Evolutionary conservation across 106 monocot species (phyloP), one percentile per base, ranked within the genome.

Genomic region (Dendrobium huoshanense): DNA sequence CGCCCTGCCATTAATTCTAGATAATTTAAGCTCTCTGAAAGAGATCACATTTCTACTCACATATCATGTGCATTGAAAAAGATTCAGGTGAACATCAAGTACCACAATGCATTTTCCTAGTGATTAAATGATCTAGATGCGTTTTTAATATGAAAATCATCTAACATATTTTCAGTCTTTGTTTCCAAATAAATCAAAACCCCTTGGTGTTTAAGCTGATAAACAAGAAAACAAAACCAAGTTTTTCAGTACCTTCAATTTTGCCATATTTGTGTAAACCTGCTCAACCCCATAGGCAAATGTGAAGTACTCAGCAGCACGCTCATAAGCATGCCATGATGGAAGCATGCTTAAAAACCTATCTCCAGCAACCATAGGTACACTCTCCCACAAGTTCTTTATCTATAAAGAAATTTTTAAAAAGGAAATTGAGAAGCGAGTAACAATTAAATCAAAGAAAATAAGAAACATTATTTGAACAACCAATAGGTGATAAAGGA

Each of bases 301-400:
- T 54, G 80, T 87, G 78, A 92, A 94, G 85, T 98, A 98, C 77
- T 94, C 97, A 81, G 51, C 4, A 78, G 94, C 85, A 78, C 97
- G 94, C 75, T 98, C 94, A 87, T 98, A 98, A 20, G 90, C 91
- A 94, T 98, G 97, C 97, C 97, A 98, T 74, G 97, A 80, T 80
- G 97, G 97, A 82, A 98, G 91, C 81, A 98, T 89, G 86, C 94
- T 98, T 65, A 98, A 65, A 74, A 98, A 94, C 55, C 88, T 86
- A 70, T 98, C 97, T 78, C 94, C 94, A 72, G 89, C 72, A 83
- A 81, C 80, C 68, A 90, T 88, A 80, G 94, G 97, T 58, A 98
- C 89, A 82, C 87, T 42, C 9, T 98, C 92, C 94, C 92, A 88
- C 80, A 98, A 77, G 80, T 94, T 98, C 79, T 84, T 88, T 84